Evolutionary conservation across 441 rosid genomes (phyloP).

Genomic region (Macaranga tanarius): DNA sequence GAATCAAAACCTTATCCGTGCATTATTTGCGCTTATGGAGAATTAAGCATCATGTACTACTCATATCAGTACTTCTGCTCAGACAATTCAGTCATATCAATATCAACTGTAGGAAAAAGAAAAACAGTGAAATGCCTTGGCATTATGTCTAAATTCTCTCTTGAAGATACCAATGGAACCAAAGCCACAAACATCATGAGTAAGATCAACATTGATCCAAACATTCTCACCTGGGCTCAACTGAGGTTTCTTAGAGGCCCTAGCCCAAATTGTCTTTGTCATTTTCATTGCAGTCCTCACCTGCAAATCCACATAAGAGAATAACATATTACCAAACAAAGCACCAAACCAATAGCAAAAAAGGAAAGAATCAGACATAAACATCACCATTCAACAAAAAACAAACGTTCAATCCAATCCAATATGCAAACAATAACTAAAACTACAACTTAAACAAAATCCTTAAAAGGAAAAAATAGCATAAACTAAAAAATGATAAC

Average conservation of each 20-base stretch:
- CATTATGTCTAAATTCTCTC: constrained; percentile 80
- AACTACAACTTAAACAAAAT: not conserved
- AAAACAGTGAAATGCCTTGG: constrained; percentile 51
- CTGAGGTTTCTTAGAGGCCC: constrained; percentile 70
- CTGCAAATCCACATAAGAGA: constrained; percentile 34
- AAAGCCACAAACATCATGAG: constrained; percentile 96
- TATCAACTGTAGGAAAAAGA: not conserved
- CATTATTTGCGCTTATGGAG: not conserved
- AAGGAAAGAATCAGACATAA: not conserved
- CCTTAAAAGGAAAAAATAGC: not conserved
- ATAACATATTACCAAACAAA: not conserved
- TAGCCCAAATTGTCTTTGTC: constrained; percentile 91
- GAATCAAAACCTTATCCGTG: not conserved
- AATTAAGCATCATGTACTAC: not conserved
- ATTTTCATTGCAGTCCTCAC: constrained; percentile 88
- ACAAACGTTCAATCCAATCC: not conserved
- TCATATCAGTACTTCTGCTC: not conserved
- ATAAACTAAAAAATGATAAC: not conserved
- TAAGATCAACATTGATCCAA: constrained; percentile 89
- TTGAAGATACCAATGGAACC: constrained; percentile 91
- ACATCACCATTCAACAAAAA: not conserved
- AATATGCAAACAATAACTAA: not conserved
- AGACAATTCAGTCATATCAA: constrained; percentile 2
- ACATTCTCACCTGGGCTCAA: constrained; percentile 88
- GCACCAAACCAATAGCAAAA: not conserved